phyloP scores from a whole-genome alignment of 257 asterid genomes.

The Osmanthus fragrans region DNA sequence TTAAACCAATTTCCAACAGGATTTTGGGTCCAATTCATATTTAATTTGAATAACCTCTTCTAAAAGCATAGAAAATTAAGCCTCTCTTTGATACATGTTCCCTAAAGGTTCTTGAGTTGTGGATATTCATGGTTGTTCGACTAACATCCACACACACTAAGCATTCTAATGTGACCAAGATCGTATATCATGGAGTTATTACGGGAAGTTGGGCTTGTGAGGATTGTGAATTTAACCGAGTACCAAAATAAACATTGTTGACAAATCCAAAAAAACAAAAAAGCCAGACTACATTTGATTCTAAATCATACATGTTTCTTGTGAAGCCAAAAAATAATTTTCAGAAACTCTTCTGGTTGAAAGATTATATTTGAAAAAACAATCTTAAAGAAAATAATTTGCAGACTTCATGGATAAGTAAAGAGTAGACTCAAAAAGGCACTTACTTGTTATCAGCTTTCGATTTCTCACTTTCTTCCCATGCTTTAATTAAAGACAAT shows the following conservation, averaged over 20 bases:
- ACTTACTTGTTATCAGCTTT: slow-evolving; percentile 85
- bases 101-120: not conserved
- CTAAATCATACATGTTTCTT: not conserved
- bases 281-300: not conserved
- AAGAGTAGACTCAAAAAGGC: slow-evolving; percentile 20
- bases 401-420: not conserved
- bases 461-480: slow-evolving; percentile 97
- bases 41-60: not conserved
- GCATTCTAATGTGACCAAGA: not conserved
- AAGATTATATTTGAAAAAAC: not conserved
- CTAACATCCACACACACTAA: not conserved
- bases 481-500: slow-evolving; percentile 71
- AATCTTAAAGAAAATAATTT: not conserved
- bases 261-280: too few relatives aligned
- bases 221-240: not conserved
- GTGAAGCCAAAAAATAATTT: not conserved
- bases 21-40: not conserved
- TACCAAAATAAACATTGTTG: too few relatives aligned
- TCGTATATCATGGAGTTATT: not conserved
- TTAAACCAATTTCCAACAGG: too few relatives aligned
- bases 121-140: not conserved
- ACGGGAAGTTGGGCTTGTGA: not conserved
- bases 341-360: not conserved
- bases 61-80: not conserved
- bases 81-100: not conserved